A percentile compares a stretch with the other conserved stretches of the same genome.
These are phyloP conservation scores for Poronia punctata DNA, from an alignment of 495 filamentous ascomycete genomes.

Conservation along the genomic window DNA sequence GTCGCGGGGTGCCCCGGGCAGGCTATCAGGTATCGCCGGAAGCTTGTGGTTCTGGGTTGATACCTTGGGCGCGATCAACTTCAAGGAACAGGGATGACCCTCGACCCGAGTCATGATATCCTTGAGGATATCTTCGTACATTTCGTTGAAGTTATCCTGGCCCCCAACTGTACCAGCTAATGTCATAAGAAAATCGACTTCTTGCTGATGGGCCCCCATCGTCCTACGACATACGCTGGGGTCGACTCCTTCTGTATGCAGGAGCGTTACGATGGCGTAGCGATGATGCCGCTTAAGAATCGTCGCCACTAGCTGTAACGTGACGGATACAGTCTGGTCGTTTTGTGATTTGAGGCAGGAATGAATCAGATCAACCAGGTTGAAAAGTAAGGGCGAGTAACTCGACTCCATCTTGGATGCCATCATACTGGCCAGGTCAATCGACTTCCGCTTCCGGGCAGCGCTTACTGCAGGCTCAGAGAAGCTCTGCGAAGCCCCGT, in stretches of 20 bases:
- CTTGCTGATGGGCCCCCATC: slow-evolving; percentile 70
- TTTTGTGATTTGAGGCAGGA: slow-evolving; percentile 78
- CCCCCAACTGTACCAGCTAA: slow-evolving; percentile 67
- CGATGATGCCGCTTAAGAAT: slow-evolving; percentile 81
- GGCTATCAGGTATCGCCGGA: slow-evolving; percentile 40
- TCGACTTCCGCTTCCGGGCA: slow-evolving; percentile 74
- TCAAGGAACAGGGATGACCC: slow-evolving; percentile 64
- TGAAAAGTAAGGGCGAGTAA: slow-evolving; percentile 83
- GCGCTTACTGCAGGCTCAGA: slow-evolving; percentile 41
- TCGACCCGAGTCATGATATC: slow-evolving; percentile 76
- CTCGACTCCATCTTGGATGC: slow-evolving; percentile 60
- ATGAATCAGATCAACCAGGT: slow-evolving; percentile 82
- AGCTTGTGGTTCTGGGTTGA: slow-evolving; percentile 45
- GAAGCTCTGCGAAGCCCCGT: slow-evolving; percentile 7
- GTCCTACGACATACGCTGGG: slow-evolving; percentile 52
- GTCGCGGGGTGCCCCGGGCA: slow-evolving; percentile 47
- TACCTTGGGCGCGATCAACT: slow-evolving; percentile 48
- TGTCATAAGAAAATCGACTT: slow-evolving; percentile 65
- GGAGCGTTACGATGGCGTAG: slow-evolving; percentile 70
- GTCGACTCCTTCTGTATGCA: slow-evolving; percentile 55
- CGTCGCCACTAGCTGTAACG: slow-evolving; percentile 74
- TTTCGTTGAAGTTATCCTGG: slow-evolving; percentile 64
- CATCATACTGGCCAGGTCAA: slow-evolving; percentile 75
- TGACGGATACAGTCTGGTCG: slow-evolving; percentile 81
- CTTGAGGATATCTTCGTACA: slow-evolving; percentile 75